Evolutionary conservation across 495 filamentous ascomycete genomes (phyloP).

Genomic region (Aspergillus sparsus): DNA sequence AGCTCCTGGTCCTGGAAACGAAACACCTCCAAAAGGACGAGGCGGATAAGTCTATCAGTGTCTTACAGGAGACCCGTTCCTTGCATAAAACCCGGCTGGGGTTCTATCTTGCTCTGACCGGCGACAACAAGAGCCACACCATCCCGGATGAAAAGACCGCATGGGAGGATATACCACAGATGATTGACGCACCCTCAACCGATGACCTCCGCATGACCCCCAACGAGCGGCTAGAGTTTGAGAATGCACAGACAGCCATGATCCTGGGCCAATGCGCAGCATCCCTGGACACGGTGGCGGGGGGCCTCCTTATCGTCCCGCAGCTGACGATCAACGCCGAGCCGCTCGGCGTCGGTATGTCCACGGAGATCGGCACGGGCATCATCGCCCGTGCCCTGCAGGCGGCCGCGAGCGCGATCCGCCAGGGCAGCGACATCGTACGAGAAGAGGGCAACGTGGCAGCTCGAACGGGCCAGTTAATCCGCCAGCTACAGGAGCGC

Average conservation of each 20-base stretch:
- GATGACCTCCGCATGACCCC: slow-evolving; percentile 14
- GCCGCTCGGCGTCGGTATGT: slow-evolving; percentile 13
- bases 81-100: slow-evolving; percentile 10
- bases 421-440: not conserved
- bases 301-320: not conserved
- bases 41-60: slow-evolving; percentile 18
- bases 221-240: slow-evolving; percentile 10
- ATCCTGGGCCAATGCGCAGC: not conserved
- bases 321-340: not conserved
- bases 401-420: not conserved
- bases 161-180: slow-evolving; percentile 19
- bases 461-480: slow-evolving; percentile 6
- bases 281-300: not conserved
- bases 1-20: slow-evolving; percentile 31
- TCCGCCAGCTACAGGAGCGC: slow-evolving; percentile 32
- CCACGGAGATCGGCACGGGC: not conserved
- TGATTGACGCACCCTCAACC: slow-evolving; percentile 2
- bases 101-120: slow-evolving; percentile 21
- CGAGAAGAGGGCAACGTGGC: not conserved
- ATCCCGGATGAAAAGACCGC: not conserved
- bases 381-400: not conserved
- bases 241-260: not conserved
- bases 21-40: slow-evolving; percentile 20
- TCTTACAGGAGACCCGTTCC: slow-evolving; percentile 18
- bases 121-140: not conserved